phyloP scores from a whole-genome alignment of 73 alveolate species.

The Halteria grandinella region DNA sequence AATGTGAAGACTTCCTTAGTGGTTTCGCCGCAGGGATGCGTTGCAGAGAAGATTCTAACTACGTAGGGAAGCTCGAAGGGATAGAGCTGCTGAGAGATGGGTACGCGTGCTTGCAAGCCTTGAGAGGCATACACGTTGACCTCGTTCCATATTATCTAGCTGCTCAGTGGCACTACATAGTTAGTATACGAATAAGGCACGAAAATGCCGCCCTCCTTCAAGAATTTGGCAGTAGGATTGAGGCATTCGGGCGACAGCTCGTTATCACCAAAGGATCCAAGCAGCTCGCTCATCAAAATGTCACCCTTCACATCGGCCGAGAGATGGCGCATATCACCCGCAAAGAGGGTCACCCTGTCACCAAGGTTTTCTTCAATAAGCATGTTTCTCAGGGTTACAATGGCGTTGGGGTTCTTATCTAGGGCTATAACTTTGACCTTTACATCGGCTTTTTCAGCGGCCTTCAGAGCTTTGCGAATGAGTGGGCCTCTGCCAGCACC shows the following conservation, averaged over 20 bases:
- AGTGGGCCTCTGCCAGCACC: slow-evolving; percentile 98
- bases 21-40: slow-evolving; percentile 54
- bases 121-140: slow-evolving; percentile 48
- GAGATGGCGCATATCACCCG: slow-evolving; percentile 79
- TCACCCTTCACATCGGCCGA: slow-evolving; percentile 78
- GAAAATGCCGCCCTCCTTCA: slow-evolving; percentile 76
- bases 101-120: not conserved
- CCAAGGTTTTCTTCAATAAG: slow-evolving; percentile 54
- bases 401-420: slow-evolving; percentile 87
- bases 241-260: slow-evolving; percentile 96
- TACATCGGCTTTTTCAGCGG: slow-evolving; percentile 69
- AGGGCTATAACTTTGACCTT: slow-evolving; percentile 72
- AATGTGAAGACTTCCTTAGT: slow-evolving; percentile 72
- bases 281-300: slow-evolving; percentile 86
- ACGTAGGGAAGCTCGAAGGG: slow-evolving; percentile 62
- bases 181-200: slow-evolving; percentile 78
- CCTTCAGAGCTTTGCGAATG: slow-evolving; percentile 82
- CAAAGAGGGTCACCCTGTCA: slow-evolving; percentile 67
- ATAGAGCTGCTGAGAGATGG: slow-evolving; percentile 27
- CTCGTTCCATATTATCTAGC: slow-evolving; percentile 79
- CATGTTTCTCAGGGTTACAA: slow-evolving; percentile 73
- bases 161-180: slow-evolving; percentile 78
- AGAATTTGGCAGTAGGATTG: slow-evolving; percentile 71
- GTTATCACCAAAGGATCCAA: slow-evolving; percentile 97
- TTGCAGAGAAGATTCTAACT: slow-evolving; percentile 69